Percentiles rank a stretch among this genome's conserved stretches.
These are phyloP conservation scores for Pseudozyma tsukubaensis DNA, from an alignment of 1,284 basidiomycete species.

Conservation along the genomic window DNA sequence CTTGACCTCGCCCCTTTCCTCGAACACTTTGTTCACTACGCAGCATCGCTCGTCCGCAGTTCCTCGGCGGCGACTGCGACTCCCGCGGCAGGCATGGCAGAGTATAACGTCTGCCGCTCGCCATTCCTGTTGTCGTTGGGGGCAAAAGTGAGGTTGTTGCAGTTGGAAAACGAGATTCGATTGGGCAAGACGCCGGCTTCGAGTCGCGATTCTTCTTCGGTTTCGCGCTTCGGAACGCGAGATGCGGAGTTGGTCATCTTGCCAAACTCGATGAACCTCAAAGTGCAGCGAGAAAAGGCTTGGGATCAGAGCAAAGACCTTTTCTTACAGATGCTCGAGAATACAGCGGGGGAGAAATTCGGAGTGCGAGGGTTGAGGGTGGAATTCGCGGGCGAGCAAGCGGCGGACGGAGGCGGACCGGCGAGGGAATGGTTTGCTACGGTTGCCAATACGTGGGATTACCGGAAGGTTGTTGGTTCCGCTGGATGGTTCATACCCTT, in stretches of 20 bases:
- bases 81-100: slow-evolving; percentile 11
- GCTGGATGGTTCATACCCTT: slow-evolving; percentile 29
- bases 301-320: slow-evolving; percentile 32
- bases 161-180: slow-evolving; percentile 51
- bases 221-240: neutral
- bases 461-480: slow-evolving; percentile 1
- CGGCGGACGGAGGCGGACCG: slow-evolving; percentile 57
- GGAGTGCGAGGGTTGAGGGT: slow-evolving; percentile 38
- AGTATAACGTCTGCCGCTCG: slow-evolving; percentile 33
- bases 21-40: slow-evolving; percentile 40
- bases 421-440: slow-evolving; percentile 56
- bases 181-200: neutral
- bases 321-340: slow-evolving; percentile 27
- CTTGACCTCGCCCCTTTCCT: slow-evolving; percentile 45
- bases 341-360: slow-evolving; percentile 1
- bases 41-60: slow-evolving; percentile 13
- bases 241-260: slow-evolving; percentile 25
- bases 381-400: slow-evolving; percentile 49
- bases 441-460: slow-evolving; percentile 33
- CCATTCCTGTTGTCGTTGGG: slow-evolving; percentile 50
- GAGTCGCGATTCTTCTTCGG: slow-evolving; percentile 2
- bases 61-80: neutral
- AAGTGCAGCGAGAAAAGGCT: slow-evolving; percentile 17
- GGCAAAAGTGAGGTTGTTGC: slow-evolving; percentile 50
- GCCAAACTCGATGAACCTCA: slow-evolving; percentile 22